phyloP scores from a whole-genome alignment of 2,329 filamentous ascomycete species.

The Chaetomiaceae sp. region DNA sequence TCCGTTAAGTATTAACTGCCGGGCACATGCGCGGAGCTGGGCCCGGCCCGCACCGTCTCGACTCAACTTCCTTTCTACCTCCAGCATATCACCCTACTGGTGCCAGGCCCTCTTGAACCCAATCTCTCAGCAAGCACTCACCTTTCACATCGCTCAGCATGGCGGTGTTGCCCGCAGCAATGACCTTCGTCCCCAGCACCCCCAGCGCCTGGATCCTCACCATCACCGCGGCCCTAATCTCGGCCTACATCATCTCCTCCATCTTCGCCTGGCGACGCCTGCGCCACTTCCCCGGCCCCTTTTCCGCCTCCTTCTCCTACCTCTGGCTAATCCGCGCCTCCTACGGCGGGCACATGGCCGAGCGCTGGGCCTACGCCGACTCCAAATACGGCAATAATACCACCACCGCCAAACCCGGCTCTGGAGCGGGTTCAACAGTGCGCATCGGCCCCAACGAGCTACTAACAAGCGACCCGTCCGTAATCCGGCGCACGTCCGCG shows the following conservation, averaged over 20 bases:
- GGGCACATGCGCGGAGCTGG: too few species aligned
- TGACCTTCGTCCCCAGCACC: background rate
- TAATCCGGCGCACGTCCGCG: conserved; percentile 30
- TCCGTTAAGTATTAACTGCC: too few species aligned
- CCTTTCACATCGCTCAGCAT: background rate
- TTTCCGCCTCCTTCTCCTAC: conserved; percentile 32
- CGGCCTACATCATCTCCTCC: conserved; percentile 18
- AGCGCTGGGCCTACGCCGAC: conserved; percentile 23
- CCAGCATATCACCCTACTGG: background rate
- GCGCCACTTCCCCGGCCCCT: conserved; percentile 28
- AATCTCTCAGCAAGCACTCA: too few species aligned
- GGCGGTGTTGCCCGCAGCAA: background rate
- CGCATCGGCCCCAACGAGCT: conserved; percentile 37
- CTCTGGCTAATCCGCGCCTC: conserved; percentile 29
- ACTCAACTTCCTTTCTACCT: too few species aligned
- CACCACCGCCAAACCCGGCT: too few species aligned
- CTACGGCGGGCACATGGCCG: conserved; percentile 26
- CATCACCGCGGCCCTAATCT: background rate
- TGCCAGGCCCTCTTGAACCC: too few species aligned
- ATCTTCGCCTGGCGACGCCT: conserved; percentile 23
- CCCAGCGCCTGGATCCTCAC: background rate
- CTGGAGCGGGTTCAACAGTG: conserved; percentile 22
- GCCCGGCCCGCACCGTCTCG: too few species aligned
- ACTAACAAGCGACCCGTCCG: conserved; percentile 32
- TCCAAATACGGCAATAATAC: conserved; percentile 27